These are phyloP conservation scores for Staphylotrichum longicolle DNA, from an alignment of 495 filamentous ascomycete genomes.

Conservation along the genomic window DNA sequence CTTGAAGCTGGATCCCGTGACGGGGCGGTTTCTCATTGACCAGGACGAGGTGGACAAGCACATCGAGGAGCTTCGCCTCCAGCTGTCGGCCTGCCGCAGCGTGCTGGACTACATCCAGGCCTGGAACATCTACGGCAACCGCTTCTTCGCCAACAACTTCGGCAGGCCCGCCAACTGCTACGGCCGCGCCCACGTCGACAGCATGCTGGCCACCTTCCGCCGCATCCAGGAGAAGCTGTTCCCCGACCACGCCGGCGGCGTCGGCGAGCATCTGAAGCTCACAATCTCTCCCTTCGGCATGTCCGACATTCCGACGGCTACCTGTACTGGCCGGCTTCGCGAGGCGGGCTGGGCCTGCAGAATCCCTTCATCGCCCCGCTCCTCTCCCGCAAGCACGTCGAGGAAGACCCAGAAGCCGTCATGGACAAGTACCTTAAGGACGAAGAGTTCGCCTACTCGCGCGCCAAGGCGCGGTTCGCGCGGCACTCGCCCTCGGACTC, in stretches of 20 bases:
- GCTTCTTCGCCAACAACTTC: constrained; percentile 65
- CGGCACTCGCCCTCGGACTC: background rate
- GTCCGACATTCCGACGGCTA: constrained; percentile 58
- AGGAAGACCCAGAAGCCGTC: constrained; percentile 17
- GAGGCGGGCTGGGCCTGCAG: constrained; percentile 55
- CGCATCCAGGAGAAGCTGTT: constrained; percentile 58
- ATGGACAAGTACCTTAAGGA: constrained; percentile 23
- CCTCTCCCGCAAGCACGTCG: constrained; percentile 18
- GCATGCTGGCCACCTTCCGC: constrained; percentile 56
- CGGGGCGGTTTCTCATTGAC: constrained; percentile 60
- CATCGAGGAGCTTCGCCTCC: constrained; percentile 55
- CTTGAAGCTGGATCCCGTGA: constrained; percentile 52
- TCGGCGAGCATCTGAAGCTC: constrained; percentile 42
- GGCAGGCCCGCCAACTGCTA: constrained; percentile 62
- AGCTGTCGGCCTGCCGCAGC: constrained; percentile 53
- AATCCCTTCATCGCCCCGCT: constrained; percentile 51
- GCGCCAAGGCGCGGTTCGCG: constrained; percentile 36
- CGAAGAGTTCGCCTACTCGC: constrained; percentile 44
- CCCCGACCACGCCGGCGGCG: constrained; percentile 24
- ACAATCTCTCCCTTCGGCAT: constrained; percentile 54
- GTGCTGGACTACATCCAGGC: constrained; percentile 63
- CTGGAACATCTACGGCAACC: constrained; percentile 62
- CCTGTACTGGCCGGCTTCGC: constrained; percentile 53
- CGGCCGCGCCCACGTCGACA: constrained; percentile 61
- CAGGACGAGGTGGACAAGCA: constrained; percentile 59